Percentiles rank a stretch among this genome's conserved stretches.
These are phyloP conservation scores for Fagopyrum homotropicum DNA, from an alignment of 148 eudicot species.

Conservation along the genomic window DNA sequence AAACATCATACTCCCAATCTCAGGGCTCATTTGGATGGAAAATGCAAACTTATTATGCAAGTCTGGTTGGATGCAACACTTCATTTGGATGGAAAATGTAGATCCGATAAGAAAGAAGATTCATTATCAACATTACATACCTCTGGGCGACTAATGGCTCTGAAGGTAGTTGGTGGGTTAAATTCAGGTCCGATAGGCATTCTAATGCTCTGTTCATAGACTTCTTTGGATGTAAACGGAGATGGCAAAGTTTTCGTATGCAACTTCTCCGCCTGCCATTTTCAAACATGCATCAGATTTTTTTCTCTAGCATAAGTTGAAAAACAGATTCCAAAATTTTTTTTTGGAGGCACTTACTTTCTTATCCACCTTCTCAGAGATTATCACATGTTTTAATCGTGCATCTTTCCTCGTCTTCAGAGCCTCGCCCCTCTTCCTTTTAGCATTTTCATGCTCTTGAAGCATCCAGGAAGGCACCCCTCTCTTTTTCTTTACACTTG, in stretches of 20 bases:
- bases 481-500: slow-evolving; percentile 64
- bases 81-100: too few relatives aligned
- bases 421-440: slow-evolving; percentile 72
- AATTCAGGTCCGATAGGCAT: slow-evolving; percentile 95
- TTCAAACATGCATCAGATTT: background rate
- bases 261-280: slow-evolving; percentile 72
- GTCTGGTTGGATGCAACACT: too few relatives aligned
- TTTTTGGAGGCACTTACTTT: slow-evolving; percentile 44
- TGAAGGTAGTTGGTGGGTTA: slow-evolving; percentile 58
- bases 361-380: slow-evolving; percentile 81
- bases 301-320: background rate
- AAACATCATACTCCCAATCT: background rate
- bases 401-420: slow-evolving; percentile 84
- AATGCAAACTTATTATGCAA: too few relatives aligned
- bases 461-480: slow-evolving; percentile 85
- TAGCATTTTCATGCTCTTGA: slow-evolving; percentile 62
- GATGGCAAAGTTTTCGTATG: slow-evolving; percentile 58
- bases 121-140: slow-evolving; percentile 29
- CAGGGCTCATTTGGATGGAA: too few relatives aligned
- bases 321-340: background rate
- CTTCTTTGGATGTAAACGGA: slow-evolving; percentile 67
- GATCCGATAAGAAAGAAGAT: too few relatives aligned
- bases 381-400: slow-evolving; percentile 66
- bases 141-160: slow-evolving; percentile 82
- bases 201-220: slow-evolving; percentile 59